Base-by-base conservation (phyloP, 1,284 basidiomycete species). In the Agaricales sp. region DNA sequence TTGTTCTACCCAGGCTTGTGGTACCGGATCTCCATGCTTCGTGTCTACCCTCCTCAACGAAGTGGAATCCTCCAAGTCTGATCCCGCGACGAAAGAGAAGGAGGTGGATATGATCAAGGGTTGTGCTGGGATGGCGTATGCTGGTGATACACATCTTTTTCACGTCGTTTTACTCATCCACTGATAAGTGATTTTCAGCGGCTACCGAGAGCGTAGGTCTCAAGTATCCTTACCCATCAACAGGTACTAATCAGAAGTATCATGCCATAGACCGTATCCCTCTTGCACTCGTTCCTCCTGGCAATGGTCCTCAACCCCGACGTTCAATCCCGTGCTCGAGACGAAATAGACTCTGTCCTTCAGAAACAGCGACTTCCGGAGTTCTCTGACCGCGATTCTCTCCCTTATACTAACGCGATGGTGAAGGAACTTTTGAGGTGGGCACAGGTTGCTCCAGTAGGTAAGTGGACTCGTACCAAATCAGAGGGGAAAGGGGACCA, bases 371-470 rank as follows among this genome's bases (percentile, higher is more conserved):
- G 70, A 20, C 64, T 77, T 23, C 72, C 75, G 11, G 67, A 70
- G 43, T 74, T 71, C 50, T 62, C 59, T 24, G 75, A 77, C 52
- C 65, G 67, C 45, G 55, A 57, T n/a, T 65, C 60, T 8, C 57
- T 67, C 48, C 73, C 69, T 6, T 78, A 69, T 38, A 67, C 73
- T 21, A 57, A 62, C 6, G 72, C 25, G 45, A 35, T 25, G 20
- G 18, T 37, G 1, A 22, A 20, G 43, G 4, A 23, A n/a, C 48
- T 14, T 43, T 14, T 51, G 16, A 67, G 67, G 51, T 78, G 75
- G 74, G 69, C 68, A 51, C 73, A 75, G 18, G 69, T 71, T 21
- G 67, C 71, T 20, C 74, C 75, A 46, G 59, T 75, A 44, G 73
- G 74, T 72, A 37, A 49, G 56, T 45, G 30, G 26, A 14, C 16